Evolutionary conservation across 2,329 filamentous ascomycete species (phyloP), one percentile per base, ranked within the genome.

Genomic region (Penicillium sp.): DNA sequence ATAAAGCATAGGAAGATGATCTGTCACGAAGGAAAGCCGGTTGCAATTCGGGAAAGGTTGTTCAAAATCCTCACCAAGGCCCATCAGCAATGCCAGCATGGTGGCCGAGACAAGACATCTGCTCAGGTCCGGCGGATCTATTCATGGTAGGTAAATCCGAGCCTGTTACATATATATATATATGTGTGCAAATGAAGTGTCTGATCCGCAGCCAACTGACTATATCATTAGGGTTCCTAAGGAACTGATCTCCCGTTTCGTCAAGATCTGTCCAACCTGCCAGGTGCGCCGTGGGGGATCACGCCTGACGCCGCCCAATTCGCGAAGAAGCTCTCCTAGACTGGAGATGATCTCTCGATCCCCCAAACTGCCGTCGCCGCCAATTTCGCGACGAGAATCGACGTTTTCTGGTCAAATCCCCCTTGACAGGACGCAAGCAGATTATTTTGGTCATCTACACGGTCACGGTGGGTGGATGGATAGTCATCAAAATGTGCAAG

Each of bases 41-140:
- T 81, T 31, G 79, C 79, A n/a, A 77, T 81, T 46, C 74, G 78
- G 19, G 79, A 81, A 62, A 79, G 80, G 57, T 63, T 81, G 8
- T 81, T 80, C 68, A 79, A 80, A 58, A 79, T 81, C 51, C 70
- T 81, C 50, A 81, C 78, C 40, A 76, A 72, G 48, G 79, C 79
- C 45, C 79, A 81, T 61, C 76, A 78, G 45, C 76, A 79, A 65
- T 81, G 79, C 43, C 77, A 80, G 54, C 79, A 81, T 65, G 79
- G 79, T 51, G 79, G 79, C n/a, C 73, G 79, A 50, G 79, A 81
- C 66, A 81, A 81, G 62, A 81, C 79, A 19, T 81, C 79, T n/a
- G 77, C 77, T 10, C 76, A 80, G 58, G 79, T 81, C 45, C 73
- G 79, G 51, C 74, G 76, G 44, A 73, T 78, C 45, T 81, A 80